These are phyloP conservation scores for Arabis hirsuta DNA, from an alignment of 345 rosid species.

Conservation along the genomic window DNA sequence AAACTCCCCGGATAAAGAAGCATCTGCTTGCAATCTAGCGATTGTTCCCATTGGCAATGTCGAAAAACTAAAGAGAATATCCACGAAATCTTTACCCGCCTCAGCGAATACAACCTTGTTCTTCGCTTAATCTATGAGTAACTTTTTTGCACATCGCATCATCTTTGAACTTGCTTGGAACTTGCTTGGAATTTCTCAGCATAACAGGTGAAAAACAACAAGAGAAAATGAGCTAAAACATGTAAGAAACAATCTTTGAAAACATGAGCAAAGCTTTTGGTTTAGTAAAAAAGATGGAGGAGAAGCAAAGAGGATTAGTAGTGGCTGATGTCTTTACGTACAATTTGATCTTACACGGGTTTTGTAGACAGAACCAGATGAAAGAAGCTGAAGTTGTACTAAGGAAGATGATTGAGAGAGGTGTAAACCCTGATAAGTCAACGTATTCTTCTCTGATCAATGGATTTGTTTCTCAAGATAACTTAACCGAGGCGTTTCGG, in stretches of 20 bases:
- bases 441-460: conserved; percentile 73
- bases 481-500: conserved; percentile 77
- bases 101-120: conserved; percentile 35
- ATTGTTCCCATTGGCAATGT: conserved; percentile 35
- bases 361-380: conserved; percentile 77
- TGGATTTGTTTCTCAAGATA: conserved; percentile 74
- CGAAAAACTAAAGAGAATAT: conserved; percentile 28
- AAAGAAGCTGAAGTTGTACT: conserved; percentile 67
- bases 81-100: conserved; percentile 27
- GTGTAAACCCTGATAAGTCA: conserved; percentile 64
- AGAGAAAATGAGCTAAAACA: too few species aligned
- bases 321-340: conserved; percentile 64
- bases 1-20: conserved; percentile 19
- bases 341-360: conserved; percentile 68
- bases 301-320: conserved; percentile 45
- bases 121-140: conserved; percentile 18
- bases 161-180: too few species aligned
- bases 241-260: too few species aligned
- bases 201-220: too few species aligned
- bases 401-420: conserved; percentile 69
- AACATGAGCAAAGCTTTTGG: conserved; percentile 67
- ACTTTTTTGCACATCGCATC: too few species aligned
- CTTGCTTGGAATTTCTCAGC: too few species aligned
- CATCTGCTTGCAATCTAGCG: conserved; percentile 28
- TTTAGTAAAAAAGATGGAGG: conserved; percentile 72